Evolutionary conservation across 148 eudicot genomes (phyloP).

Genomic region (Cornus suecica): DNA sequence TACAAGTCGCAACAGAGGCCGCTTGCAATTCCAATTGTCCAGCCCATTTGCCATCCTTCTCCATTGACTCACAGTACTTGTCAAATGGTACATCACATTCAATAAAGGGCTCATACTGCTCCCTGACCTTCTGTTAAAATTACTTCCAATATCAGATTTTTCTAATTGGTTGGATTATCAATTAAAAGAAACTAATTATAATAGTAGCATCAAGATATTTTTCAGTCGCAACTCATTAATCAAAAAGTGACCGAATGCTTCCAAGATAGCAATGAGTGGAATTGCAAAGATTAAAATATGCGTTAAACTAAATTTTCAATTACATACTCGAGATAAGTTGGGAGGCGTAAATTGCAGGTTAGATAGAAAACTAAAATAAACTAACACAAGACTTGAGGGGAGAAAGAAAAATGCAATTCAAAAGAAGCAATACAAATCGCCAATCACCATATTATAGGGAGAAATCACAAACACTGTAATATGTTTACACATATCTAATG

Average conservation of each 20-base stretch:
- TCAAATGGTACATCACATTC: slow-evolving; percentile 94
- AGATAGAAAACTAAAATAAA: no score
- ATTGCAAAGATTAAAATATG: background rate
- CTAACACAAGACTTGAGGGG: no score
- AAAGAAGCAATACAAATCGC: no score
- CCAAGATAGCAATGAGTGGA: background rate
- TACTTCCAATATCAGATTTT: slow-evolving; percentile 9
- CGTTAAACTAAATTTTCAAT: no score
- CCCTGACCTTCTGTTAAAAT: slow-evolving; percentile 56
- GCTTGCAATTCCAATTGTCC: slow-evolving; percentile 99
- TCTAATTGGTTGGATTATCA: background rate
- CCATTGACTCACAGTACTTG: slow-evolving; percentile 80
- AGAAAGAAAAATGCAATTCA: no score
- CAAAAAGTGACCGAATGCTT: background rate
- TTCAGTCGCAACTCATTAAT: background rate
- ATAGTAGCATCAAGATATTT: no score
- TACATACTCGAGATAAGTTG: background rate
- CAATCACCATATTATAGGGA: no score
- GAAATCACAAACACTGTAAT: background rate
- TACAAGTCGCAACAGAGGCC: slow-evolving; percentile 76
- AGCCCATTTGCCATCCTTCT: slow-evolving; percentile 95
- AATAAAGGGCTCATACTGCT: slow-evolving; percentile 89
- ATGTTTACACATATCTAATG: slow-evolving; percentile 2
- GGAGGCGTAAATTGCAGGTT: background rate
- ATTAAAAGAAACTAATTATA: background rate